These are phyloP conservation scores for Hapsidospora chrysogenum DNA, from an alignment of 495 filamentous ascomycete genomes.

Conservation along the genomic window DNA sequence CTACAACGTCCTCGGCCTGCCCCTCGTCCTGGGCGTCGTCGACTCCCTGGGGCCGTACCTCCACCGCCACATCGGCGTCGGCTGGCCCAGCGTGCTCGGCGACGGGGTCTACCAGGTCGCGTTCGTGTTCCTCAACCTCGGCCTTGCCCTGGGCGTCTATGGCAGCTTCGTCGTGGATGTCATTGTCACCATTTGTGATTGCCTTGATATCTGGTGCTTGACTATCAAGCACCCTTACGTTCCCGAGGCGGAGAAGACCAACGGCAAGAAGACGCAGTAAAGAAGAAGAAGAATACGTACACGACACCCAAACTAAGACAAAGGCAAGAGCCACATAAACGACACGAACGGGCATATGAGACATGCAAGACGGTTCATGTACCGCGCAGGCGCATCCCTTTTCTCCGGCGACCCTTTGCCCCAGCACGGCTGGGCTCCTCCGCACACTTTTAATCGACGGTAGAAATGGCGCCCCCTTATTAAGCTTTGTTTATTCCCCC, in stretches of 20 bases:
- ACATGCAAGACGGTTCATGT: too few relatives aligned
- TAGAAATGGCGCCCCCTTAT: too few relatives aligned
- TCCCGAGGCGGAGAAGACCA: conserved; percentile 17
- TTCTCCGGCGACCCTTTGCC: too few relatives aligned
- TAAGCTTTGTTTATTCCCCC: too few relatives aligned
- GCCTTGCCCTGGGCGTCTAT: conserved; percentile 69
- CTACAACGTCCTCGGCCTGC: conserved; percentile 60
- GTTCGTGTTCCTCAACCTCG: conserved; percentile 72
- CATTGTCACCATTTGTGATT: conserved; percentile 92
- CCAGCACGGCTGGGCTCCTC: too few relatives aligned
- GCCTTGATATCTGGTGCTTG: conserved; percentile 94
- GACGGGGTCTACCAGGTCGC: conserved; percentile 62
- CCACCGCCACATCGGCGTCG: conserved; percentile 31
- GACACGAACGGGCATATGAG: too few relatives aligned
- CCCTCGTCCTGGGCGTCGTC: conserved; percentile 51
- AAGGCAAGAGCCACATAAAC: too few relatives aligned
- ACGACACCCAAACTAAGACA: too few relatives aligned
- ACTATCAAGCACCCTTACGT: conserved; percentile 73
- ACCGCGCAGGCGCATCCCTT: too few relatives aligned
- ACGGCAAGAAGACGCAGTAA: conserved; percentile 18
- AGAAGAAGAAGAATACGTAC: too few relatives aligned
- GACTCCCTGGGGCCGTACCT: conserved; percentile 61
- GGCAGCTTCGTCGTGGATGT: conserved; percentile 93
- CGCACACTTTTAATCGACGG: too few relatives aligned
- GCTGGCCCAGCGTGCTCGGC: conserved; percentile 68